Evolutionary conservation across 2,329 filamentous ascomycete genomes (phyloP).

Genomic region (Cercospora beticola): DNA sequence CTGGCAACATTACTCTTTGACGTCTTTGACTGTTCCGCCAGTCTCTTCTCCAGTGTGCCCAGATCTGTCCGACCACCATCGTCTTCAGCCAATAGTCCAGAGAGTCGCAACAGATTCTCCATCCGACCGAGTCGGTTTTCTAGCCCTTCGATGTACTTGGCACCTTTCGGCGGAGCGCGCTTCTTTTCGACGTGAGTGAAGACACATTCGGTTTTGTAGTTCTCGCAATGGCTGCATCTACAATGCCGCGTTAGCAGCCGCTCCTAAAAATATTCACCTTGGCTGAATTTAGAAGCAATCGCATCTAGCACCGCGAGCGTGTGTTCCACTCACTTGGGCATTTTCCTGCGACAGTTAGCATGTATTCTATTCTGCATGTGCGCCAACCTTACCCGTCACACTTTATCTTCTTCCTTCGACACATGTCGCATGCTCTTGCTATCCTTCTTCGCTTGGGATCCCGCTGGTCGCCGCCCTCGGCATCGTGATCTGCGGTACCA

Average conservation of each 20-base stretch:
- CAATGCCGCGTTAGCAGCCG: neutral
- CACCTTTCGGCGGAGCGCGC: constrained; percentile 91
- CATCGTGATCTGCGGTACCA: constrained; percentile 28
- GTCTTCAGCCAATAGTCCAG: constrained; percentile 81
- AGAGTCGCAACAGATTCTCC: constrained; percentile 85
- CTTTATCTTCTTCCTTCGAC: constrained; percentile 82
- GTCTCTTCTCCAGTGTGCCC: constrained; percentile 78
- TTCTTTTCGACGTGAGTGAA: constrained; percentile 99
- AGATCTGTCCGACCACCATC: constrained; percentile 84
- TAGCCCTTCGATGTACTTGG: constrained; percentile 95
- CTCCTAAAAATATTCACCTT: no score
- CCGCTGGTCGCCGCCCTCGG: constrained; percentile 33
- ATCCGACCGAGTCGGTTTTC: constrained; percentile 94
- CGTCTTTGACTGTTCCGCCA: constrained; percentile 51
- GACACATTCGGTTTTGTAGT: constrained; percentile 96
- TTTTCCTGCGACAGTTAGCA: no score
- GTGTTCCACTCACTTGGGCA: no score
- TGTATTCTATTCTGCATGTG: no score
- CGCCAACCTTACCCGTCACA: neutral
- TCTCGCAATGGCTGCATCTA: constrained; percentile 75
- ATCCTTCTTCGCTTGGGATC: constrained; percentile 89
- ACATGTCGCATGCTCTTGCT: constrained; percentile 92
- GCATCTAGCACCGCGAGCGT: no score
- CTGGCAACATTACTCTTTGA: constrained; percentile 36
- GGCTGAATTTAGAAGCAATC: no score